Percentiles rank a stretch among this genome's conserved stretches.
These are phyloP conservation scores for Linnemannia schmuckeri DNA, from an alignment of 192 early-diverging fungal species.

Conservation along the genomic window DNA sequence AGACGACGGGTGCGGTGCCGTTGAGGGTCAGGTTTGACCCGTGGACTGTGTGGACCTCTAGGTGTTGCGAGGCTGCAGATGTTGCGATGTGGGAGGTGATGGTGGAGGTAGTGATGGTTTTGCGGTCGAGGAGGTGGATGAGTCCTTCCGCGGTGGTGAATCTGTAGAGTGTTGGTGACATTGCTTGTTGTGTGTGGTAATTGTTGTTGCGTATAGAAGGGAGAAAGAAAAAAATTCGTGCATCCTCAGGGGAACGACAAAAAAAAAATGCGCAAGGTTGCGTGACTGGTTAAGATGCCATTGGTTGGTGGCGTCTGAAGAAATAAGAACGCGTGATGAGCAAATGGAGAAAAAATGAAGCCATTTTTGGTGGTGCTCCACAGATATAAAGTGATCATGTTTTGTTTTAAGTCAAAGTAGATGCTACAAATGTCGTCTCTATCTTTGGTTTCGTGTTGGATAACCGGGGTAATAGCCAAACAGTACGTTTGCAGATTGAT, in stretches of 20 bases:
- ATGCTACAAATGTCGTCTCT: no score
- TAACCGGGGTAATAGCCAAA: no score
- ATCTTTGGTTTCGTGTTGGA: no score
- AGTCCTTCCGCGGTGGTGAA: constrained; percentile 40
- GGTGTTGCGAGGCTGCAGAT: not conserved
- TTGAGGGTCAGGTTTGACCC: not conserved
- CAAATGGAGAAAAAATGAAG: not conserved
- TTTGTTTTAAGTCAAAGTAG: no score
- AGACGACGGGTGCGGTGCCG: not conserved
- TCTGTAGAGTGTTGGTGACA: constrained; percentile 41
- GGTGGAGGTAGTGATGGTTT: not conserved
- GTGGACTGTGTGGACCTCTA: constrained; percentile 14
- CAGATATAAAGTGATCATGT: no score
- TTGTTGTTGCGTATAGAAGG: not conserved
- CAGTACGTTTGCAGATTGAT: no score
- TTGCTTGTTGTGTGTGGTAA: not conserved
- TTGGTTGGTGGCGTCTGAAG: not conserved
- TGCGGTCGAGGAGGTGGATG: constrained; percentile 26
- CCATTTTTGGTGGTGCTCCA: no score
- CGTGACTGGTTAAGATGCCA: not conserved
- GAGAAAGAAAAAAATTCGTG: not conserved
- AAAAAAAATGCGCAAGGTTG: not conserved
- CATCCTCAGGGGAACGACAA: no score
- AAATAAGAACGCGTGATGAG: not conserved
- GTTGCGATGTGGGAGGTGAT: not conserved